These are phyloP conservation scores for Moesziomyces sp. DNA, from an alignment of 1,284 basidiomycete genomes.

Conservation along the genomic window DNA sequence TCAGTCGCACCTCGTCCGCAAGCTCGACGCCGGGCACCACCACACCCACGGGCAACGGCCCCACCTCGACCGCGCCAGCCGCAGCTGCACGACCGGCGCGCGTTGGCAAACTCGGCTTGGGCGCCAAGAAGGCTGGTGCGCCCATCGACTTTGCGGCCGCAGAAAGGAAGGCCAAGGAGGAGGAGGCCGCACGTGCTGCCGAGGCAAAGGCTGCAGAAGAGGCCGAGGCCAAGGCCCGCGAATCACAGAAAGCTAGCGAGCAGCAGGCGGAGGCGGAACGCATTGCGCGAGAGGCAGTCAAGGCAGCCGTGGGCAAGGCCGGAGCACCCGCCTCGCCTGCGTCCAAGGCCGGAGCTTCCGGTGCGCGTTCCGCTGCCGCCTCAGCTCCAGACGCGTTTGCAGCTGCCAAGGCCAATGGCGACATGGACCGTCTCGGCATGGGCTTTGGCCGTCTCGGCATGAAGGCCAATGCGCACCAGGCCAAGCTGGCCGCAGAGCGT, in stretches of 20 bases:
- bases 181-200: slow-evolving; percentile 50
- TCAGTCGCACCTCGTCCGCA: slow-evolving; percentile 51
- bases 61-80: slow-evolving; percentile 24
- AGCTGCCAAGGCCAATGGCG: slow-evolving; percentile 70
- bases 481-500: slow-evolving; percentile 48
- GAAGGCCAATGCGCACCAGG: slow-evolving; percentile 51
- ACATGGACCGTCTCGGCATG: slow-evolving; percentile 78
- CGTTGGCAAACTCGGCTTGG: slow-evolving; percentile 61
- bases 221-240: slow-evolving; percentile 48
- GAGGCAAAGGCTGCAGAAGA: slow-evolving; percentile 47
- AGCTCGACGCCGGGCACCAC: slow-evolving; percentile 47
- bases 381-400: slow-evolving; percentile 36
- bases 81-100: slow-evolving; percentile 42
- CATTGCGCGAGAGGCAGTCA: slow-evolving; percentile 55
- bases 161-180: slow-evolving; percentile 60
- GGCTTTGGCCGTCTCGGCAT: slow-evolving; percentile 83
- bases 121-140: slow-evolving; percentile 59
- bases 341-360: slow-evolving; percentile 15
- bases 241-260: slow-evolving; percentile 39
- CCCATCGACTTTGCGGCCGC: slow-evolving; percentile 65
- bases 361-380: slow-evolving; percentile 26
- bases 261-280: slow-evolving; percentile 51
- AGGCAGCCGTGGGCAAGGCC: slow-evolving; percentile 42
- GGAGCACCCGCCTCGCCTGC: slow-evolving; percentile 16
- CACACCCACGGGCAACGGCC: slow-evolving; percentile 41